phyloP scores from a whole-genome alignment of 2,329 filamentous ascomycete species.

The Pseudogymnoascus sp. region DNA sequence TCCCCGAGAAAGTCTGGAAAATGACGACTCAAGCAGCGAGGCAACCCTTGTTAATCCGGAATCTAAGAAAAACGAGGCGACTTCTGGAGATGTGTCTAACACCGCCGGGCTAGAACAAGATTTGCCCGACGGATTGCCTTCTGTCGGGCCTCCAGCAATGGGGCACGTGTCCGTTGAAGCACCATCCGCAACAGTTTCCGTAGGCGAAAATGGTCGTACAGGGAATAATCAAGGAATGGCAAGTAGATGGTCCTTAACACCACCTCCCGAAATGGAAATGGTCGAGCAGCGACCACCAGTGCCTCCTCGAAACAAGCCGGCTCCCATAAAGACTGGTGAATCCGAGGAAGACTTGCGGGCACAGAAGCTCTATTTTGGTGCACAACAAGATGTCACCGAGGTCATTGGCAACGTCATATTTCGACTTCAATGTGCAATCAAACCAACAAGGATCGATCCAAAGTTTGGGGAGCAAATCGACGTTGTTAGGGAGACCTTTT shows the following conservation, averaged over 20 bases:
- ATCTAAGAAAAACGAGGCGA: conserved; percentile 14
- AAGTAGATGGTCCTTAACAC: conserved; percentile 27
- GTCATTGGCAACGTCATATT: conserved; percentile 90
- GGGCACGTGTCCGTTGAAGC: neutral
- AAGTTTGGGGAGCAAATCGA: conserved; percentile 71
- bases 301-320: conserved; percentile 29
- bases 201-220: neutral
- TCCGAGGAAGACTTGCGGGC: conserved; percentile 25
- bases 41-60: conserved; percentile 32
- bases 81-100: neutral
- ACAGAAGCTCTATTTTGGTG: conserved; percentile 29
- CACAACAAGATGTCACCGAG: conserved; percentile 90
- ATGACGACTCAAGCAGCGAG: conserved; percentile 31
- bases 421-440: conserved; percentile 82
- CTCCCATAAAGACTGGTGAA: conserved; percentile 25
- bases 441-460: conserved; percentile 54
- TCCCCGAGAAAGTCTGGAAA: conserved; percentile 19
- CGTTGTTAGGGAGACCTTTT: conserved; percentile 64
- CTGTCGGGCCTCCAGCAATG: neutral
- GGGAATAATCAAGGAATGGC: conserved; percentile 30
- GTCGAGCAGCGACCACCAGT: conserved; percentile 29
- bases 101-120: neutral
- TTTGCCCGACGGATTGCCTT: neutral
- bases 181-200: neutral
- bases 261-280: conserved; percentile 13